Evolutionary conservation across 768 basidiomycete genomes (phyloP).

Genomic region (Suillus decipiens): DNA sequence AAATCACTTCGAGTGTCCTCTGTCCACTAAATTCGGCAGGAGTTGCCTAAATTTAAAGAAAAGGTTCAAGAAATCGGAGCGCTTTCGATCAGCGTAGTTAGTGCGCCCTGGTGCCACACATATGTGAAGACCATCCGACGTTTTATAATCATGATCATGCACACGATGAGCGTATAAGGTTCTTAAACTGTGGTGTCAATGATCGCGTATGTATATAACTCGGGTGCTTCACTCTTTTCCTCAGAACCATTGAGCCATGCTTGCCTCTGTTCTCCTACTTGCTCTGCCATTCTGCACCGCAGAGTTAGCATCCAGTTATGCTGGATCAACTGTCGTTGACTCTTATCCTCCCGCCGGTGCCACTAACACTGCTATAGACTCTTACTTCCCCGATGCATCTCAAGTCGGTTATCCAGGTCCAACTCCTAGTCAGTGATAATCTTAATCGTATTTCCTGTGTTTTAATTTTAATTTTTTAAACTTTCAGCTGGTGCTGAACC

Average conservation of each 20-base stretch:
- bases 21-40: not conserved
- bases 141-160: not conserved
- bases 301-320: slow-evolving; percentile 38
- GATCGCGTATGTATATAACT: not conserved
- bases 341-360: slow-evolving; percentile 44
- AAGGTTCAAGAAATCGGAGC: not conserved
- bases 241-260: not conserved
- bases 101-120: not conserved
- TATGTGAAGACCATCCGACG: not conserved
- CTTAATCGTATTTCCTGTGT: not conserved
- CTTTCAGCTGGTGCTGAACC: slow-evolving; percentile 45
- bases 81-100: no score
- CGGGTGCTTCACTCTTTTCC: not conserved
- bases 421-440: slow-evolving; percentile 43
- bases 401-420: slow-evolving; percentile 50
- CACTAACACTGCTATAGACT: slow-evolving; percentile 34
- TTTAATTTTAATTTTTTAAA: not conserved
- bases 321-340: slow-evolving; percentile 43
- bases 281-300: slow-evolving; percentile 9
- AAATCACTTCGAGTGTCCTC: not conserved
- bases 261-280: slow-evolving; percentile 10
- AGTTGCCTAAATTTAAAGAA: not conserved
- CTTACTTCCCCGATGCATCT: slow-evolving; percentile 43
- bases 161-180: no score
- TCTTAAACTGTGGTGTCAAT: not conserved